Conservation (phyloP, 2,329 filamentous ascomycete species). For the Aspergillus nomiae region DNA sequence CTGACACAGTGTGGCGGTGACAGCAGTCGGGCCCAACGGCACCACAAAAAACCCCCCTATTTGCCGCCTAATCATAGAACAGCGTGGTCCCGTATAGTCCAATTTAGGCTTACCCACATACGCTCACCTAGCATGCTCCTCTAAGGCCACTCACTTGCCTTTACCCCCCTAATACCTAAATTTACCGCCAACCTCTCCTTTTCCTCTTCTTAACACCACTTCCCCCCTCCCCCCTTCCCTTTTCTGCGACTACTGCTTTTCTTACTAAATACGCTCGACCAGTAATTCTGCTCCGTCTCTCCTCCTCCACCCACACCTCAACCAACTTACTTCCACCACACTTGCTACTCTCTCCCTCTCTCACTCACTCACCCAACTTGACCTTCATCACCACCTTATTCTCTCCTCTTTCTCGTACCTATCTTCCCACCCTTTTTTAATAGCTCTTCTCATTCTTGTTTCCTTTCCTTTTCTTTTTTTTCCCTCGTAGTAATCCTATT, state of each 20-base stretch:
- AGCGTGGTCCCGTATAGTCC: slow-evolving; percentile 22
- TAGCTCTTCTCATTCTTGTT: slow-evolving; percentile 28
- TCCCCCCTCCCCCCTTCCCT: slow-evolving; percentile 10
- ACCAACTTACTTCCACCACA: slow-evolving; percentile 18
- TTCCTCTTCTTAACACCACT: slow-evolving; percentile 18
- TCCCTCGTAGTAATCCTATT: slow-evolving; percentile 30
- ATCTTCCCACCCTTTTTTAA: slow-evolving; percentile 39
- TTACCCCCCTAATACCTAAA: slow-evolving; percentile 5
- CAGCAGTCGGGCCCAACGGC: slow-evolving; percentile 19
- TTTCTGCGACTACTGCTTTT: slow-evolving; percentile 19
- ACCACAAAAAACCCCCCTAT: slow-evolving; percentile 14
- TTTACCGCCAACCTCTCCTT: slow-evolving; percentile 22
- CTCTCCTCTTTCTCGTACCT: slow-evolving; percentile 30
- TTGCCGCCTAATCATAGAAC: slow-evolving; percentile 18
- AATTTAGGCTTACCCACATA: slow-evolving; percentile 5
- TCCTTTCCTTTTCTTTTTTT: slow-evolving; percentile 34
- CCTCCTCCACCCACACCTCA: slow-evolving; percentile 6
- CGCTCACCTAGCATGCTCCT: neutral
- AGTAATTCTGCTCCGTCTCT: slow-evolving; percentile 2
- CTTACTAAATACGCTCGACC: slow-evolving; percentile 14
- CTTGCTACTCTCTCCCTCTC: slow-evolving; percentile 17
- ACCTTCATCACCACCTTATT: slow-evolving; percentile 14
- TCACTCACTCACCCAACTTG: slow-evolving; percentile 9
- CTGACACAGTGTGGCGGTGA: slow-evolving; percentile 19
- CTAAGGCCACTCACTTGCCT: slow-evolving; percentile 21